These are phyloP conservation scores for Boletus tomentosulus DNA, from an alignment of 768 basidiomycete genomes.

Conservation along the genomic window DNA sequence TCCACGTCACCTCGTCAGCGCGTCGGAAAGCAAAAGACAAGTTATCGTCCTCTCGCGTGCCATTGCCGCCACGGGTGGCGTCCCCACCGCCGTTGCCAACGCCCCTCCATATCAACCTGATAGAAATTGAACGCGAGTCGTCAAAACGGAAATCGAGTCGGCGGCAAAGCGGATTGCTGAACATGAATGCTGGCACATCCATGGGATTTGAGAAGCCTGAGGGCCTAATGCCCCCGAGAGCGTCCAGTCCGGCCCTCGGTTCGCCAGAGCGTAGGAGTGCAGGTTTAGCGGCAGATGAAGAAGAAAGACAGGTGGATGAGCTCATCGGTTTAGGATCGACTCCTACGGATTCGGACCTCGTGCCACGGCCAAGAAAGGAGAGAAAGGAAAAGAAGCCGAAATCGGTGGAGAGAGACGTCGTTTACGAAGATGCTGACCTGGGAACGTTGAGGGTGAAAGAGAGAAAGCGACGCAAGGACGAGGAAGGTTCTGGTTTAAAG, in stretches of 20 bases:
- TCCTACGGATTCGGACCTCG: slow-evolving; percentile 13
- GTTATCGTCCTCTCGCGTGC: slow-evolving; percentile 45
- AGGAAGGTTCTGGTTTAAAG: slow-evolving; percentile 43
- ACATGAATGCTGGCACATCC: slow-evolving; percentile 27
- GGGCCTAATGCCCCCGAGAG: slow-evolving; percentile 44
- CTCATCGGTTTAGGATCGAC: slow-evolving; percentile 14
- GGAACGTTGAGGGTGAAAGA: slow-evolving; percentile 34
- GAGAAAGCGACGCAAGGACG: slow-evolving; percentile 36
- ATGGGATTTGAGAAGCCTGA: slow-evolving; percentile 27
- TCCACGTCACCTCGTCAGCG: slow-evolving; percentile 35
- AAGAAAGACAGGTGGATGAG: slow-evolving; percentile 42
- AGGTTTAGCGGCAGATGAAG: slow-evolving; percentile 53
- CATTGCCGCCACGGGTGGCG: slow-evolving; percentile 41
- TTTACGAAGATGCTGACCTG: slow-evolving; percentile 22
- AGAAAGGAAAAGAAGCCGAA: slow-evolving; percentile 33
- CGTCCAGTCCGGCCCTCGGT: slow-evolving; percentile 66
- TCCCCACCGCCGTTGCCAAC: slow-evolving; percentile 37
- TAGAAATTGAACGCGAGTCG: slow-evolving; percentile 34
- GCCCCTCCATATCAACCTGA: slow-evolving; percentile 32
- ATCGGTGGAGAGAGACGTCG: slow-evolving; percentile 14
- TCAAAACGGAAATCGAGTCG: slow-evolving; percentile 25
- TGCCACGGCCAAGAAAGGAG: slow-evolving; percentile 39
- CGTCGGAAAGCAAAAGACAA: slow-evolving; percentile 47
- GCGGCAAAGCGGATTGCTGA: slow-evolving; percentile 53
- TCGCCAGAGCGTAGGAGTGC: slow-evolving; percentile 55